Percentiles rank a stretch among this genome's conserved stretches.
These are phyloP conservation scores for Kokia cookei DNA, from an alignment of 441 rosid genomes.

Conservation along the genomic window DNA sequence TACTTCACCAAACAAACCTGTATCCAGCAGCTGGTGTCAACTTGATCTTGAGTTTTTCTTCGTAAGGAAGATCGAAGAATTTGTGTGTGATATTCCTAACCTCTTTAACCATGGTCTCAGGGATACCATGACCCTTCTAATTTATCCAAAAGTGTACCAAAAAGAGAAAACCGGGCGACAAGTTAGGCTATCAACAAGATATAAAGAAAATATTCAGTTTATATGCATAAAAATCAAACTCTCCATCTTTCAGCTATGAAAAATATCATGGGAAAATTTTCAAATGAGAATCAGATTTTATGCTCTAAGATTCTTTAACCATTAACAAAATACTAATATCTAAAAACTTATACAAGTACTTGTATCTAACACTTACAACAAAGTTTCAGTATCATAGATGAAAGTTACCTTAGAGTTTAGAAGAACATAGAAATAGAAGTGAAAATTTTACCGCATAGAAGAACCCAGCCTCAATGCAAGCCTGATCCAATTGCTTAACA, in stretches of 20 bases:
- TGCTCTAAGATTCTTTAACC: neutral
- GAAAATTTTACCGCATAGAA: conserved; percentile 65
- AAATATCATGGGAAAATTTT: neutral
- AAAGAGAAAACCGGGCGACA: no score
- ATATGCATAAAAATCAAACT: neutral
- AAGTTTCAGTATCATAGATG: neutral
- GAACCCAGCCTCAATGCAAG: conserved; percentile 85
- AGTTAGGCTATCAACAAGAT: neutral
- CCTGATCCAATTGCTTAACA: conserved; percentile 53
- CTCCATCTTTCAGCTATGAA: neutral
- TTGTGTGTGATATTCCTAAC: conserved; percentile 44
- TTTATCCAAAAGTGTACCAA: conserved; percentile 12
- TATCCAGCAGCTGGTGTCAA: conserved; percentile 66
- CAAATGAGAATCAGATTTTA: neutral
- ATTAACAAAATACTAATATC: neutral
- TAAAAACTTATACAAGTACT: neutral
- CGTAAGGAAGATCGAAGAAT: conserved; percentile 58
- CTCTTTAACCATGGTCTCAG: conserved; percentile 47
- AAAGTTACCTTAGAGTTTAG: neutral
- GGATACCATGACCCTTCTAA: conserved; percentile 82
- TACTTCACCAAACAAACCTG: conserved; percentile 39
- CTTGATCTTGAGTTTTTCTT: conserved; percentile 76
- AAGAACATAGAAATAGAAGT: neutral
- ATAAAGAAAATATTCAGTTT: neutral
- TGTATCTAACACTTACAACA: neutral